These are phyloP conservation scores for Infundibulicybe gibba DNA, from an alignment of 768 basidiomycete species.

Conservation along the genomic window DNA sequence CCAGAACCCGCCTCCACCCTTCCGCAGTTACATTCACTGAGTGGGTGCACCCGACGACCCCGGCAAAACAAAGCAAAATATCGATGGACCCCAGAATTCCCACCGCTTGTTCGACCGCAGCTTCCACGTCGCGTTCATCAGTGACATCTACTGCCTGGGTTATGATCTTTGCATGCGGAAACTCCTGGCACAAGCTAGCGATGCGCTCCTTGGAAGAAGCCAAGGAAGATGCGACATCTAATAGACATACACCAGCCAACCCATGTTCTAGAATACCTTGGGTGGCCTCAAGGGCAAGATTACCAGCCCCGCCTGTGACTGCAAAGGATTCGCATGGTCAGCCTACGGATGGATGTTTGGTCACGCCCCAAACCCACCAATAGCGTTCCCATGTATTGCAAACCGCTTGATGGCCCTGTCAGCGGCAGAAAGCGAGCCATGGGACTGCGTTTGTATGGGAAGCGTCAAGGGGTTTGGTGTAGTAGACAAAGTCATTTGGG, in stretches of 20 bases:
- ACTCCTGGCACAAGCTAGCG: slow-evolving; percentile 16
- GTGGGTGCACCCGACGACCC: slow-evolving; percentile 30
- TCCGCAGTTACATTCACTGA: slow-evolving; percentile 24
- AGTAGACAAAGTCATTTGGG: slow-evolving; percentile 28
- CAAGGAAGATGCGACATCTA: slow-evolving; percentile 21
- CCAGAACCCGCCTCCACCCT: slow-evolving; percentile 33
- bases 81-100: slow-evolving; percentile 27
- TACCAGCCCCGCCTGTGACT: slow-evolving; percentile 43
- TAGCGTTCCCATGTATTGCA: slow-evolving; percentile 33
- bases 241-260: slow-evolving; percentile 27
- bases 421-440: not conserved
- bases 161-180: slow-evolving; percentile 28
- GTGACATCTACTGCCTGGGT: slow-evolving; percentile 32
- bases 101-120: slow-evolving; percentile 18
- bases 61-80: slow-evolving; percentile 39
- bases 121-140: slow-evolving; percentile 23
- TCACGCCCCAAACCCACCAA: slow-evolving; percentile 25
- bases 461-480: slow-evolving; percentile 27
- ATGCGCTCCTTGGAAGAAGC: slow-evolving; percentile 17
- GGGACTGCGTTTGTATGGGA: slow-evolving; percentile 8
- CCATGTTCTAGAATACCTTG: slow-evolving; percentile 44
- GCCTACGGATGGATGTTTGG: not conserved
- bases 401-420: slow-evolving; percentile 29
- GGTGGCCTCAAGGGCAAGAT: slow-evolving; percentile 29
- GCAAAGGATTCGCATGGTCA: not conserved